phyloP scores from a whole-genome alignment of 116 monocot genomes.

The Iris pallida region DNA sequence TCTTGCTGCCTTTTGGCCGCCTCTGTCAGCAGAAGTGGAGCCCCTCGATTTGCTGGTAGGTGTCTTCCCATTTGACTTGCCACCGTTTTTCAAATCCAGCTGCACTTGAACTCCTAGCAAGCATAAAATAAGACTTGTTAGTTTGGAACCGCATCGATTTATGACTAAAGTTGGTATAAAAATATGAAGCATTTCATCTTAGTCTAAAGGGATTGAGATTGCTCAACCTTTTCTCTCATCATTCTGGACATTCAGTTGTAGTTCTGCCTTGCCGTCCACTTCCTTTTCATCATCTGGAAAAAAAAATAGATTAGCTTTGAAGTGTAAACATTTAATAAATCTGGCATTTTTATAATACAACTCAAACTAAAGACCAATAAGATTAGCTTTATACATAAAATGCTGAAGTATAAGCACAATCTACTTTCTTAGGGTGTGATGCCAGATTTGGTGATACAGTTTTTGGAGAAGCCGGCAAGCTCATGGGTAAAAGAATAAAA shows the following conservation, averaged over 20 bases:
- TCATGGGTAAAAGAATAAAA: too few relatives aligned
- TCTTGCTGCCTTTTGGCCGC: constrained; percentile 21
- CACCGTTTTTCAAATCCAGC: constrained; percentile 64
- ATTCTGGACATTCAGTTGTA: constrained; percentile 56
- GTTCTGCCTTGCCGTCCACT: constrained; percentile 27
- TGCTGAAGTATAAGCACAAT: not conserved
- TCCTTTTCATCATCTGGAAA: constrained; percentile 28
- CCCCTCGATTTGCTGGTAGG: constrained; percentile 47
- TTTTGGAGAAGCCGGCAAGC: too few relatives aligned
- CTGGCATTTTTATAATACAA: not conserved
- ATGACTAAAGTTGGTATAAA: too few relatives aligned
- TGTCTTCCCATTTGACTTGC: constrained; percentile 18
- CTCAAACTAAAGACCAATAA: not conserved
- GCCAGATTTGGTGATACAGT: not conserved
- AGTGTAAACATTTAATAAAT: not conserved
- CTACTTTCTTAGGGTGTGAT: not conserved
- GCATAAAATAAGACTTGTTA: not conserved
- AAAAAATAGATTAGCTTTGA: not conserved
- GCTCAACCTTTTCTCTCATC: constrained; percentile 59
- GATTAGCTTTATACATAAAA: not conserved
- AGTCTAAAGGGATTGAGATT: not conserved
- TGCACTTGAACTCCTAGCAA: constrained; percentile 70
- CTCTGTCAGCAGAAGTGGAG: constrained; percentile 33
- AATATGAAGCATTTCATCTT: not conserved
- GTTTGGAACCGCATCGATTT: too few relatives aligned